A percentile compares a stretch with the other conserved stretches of the same genome.
Evolutionary conservation across 352 stramenopile genomes (phyloP).

Genomic region (Halophytophthora polymorphica): DNA sequence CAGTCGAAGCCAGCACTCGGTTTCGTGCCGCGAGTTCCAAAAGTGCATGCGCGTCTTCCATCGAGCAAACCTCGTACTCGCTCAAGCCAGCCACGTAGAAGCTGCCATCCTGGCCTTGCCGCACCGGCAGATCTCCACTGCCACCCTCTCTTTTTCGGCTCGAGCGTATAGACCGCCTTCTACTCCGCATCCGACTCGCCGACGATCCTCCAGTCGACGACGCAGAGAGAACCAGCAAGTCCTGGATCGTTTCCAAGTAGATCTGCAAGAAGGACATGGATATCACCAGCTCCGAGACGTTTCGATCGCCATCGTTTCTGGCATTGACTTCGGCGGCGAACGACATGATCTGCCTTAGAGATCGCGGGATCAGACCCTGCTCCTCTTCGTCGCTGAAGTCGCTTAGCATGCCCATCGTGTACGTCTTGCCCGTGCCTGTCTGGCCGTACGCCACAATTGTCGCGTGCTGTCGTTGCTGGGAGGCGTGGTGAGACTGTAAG

Average conservation of each 20-base stretch:
- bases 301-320: conserved; percentile 1
- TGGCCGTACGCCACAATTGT: conserved; percentile 71
- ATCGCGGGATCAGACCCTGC: conserved; percentile 62
- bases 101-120: conserved; percentile 33
- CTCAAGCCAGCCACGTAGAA: conserved; percentile 65
- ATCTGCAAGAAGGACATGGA: conserved; percentile 72
- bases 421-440: conserved; percentile 74
- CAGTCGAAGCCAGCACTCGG: conserved; percentile 51
- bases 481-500: conserved; percentile 23
- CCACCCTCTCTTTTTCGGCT: neutral
- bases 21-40: conserved; percentile 48
- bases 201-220: neutral
- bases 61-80: conserved; percentile 43
- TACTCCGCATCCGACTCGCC: conserved; percentile 1
- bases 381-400: conserved; percentile 26
- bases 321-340: conserved; percentile 24
- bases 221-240: conserved; percentile 38
- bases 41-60: conserved; percentile 46
- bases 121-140: conserved; percentile 40
- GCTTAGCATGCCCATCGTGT: conserved; percentile 73
- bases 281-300: conserved; percentile 11
- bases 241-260: conserved; percentile 73
- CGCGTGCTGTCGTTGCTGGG: conserved; percentile 22
- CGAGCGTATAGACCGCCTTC: neutral
- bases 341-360: conserved; percentile 45